Evolutionary conservation across 495 filamentous ascomycete genomes (phyloP), one percentile per base, ranked within the genome.

Genomic region (Pseudomonodictys pantanalensis): DNA sequence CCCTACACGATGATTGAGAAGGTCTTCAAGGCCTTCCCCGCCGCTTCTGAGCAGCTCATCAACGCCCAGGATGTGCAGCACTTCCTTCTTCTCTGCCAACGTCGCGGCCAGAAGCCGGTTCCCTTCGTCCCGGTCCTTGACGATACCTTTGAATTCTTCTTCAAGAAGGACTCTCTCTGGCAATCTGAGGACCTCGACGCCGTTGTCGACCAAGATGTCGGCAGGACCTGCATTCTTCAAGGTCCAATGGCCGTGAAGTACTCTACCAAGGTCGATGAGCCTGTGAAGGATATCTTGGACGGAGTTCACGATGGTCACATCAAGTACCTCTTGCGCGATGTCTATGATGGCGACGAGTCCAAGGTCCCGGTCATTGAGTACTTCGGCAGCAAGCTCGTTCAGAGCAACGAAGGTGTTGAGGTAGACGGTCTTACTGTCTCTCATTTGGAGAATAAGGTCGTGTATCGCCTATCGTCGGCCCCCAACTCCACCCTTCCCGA

Each of bases 91-190:
- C 83, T 98, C n/a, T 97, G 92, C 78, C 86, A 91, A 71, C 86
- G 92, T 5, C 88, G 87, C 32, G 89, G 88, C 17, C 95, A 98
- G 78, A 98, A 98, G 78, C 93, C 93, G 0, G 89, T 93, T 15
- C 92, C 92, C 2, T 98, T 98, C 68, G 91, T 98, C 46, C 93
- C 93, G 11, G 79, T 85, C 3, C 79, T 98, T 26, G 93, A 98
- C 71, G 92, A 95, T 52, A 92, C 88, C 64, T 97, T 98, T 47
- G 93, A 97, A 72, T 95, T 91, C 73, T 98, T 87, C 78, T 97
- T 98, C 85, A 98, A 98, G 85, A 98, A 98, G 76, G 93, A 98
- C 73, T 97, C 92, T n/a, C 83, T 98, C 25, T 98, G 93, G 93
- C 93, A 98, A 74, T 96, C 92, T 0, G 93, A 98, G 73, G 92